Evolutionary conservation across 1,284 basidiomycete species (phyloP), one percentile per base, ranked within the genome.

Genomic region (Trametes sp.): DNA sequence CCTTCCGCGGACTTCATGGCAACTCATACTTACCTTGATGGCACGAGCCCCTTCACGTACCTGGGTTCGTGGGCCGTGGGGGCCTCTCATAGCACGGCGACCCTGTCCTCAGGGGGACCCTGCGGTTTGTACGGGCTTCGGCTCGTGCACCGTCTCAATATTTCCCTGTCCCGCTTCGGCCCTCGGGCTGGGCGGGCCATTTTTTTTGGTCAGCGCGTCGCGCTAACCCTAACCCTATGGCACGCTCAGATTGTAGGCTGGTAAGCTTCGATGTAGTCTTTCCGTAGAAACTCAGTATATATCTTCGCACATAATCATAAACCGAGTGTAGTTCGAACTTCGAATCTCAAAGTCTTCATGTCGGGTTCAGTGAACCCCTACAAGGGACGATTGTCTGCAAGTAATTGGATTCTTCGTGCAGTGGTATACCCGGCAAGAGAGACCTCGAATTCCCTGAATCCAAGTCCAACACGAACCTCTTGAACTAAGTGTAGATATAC

Each of bases 111-210:
- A 76, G 71, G 70, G 74, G 74, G 70, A 55, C 65, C 75, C 75
- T 76, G 76, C 74, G 81, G 82, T 76, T 86, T 87, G 86, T 86
- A 84, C 85, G 84, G 75, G 82, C 82, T 84, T 82, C 78, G 84
- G 84, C 78, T 81, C 81, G 84, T 87, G 85, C 84, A 87, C 80
- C 80, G 84, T 87, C 85, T 77, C 69, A 87, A 87, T 87, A 87
- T 88, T 87, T 87, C 78, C 85, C 86, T 78, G 84, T 84, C 81
- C 82, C 78, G 78, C 79, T 82, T 78, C 73, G 80, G 82, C 83
- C 84, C 73, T 75, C 74, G 73, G 74, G 74, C 74, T 74, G 74
- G 72, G 74, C 70, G 68, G 73, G 74, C 74, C 73, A 49, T 63
- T 54, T 63, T 70, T 69, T 70, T 62, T 63, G 72, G n/a, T 45